Evolutionary conservation across 441 rosid genomes (phyloP).

Genomic region (Eutrema salsugineum): DNA sequence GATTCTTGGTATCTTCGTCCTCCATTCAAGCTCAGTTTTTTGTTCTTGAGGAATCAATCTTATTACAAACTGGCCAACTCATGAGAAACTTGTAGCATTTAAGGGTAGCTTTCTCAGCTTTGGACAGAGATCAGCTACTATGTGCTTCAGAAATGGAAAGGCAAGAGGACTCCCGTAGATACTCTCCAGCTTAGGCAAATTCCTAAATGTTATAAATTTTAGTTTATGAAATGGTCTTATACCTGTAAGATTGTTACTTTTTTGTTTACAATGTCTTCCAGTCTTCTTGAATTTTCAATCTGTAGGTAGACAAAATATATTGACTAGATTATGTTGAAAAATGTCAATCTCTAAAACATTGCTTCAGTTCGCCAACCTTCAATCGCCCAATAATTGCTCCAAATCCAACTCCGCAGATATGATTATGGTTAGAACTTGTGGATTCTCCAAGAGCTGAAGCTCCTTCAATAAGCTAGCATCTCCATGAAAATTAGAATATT

Average conservation of each 20-base stretch:
- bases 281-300: too few species aligned
- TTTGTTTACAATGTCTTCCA: too few species aligned
- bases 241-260: neutral
- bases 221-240: slow-evolving; percentile 26
- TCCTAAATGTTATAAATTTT: fast-evolving
- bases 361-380: neutral
- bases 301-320: too few species aligned
- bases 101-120: slow-evolving; percentile 19
- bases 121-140: neutral
- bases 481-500: too few species aligned
- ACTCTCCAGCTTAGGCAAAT: neutral
- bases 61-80: neutral
- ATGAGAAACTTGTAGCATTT: neutral
- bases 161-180: slow-evolving; percentile 4
- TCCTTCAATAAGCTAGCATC: too few species aligned
- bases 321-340: neutral
- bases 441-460: too few species aligned
- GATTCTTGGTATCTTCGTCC: neutral
- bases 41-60: neutral
- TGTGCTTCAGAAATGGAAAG: neutral
- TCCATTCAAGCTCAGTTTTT: neutral
- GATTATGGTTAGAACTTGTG: too few species aligned
- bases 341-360: fast-evolving
- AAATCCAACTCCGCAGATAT: too few species aligned
- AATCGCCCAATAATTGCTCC: too few species aligned